Evolutionary conservation across 805 yeast species (phyloP).

Genomic region (Lachancea cidri): DNA sequence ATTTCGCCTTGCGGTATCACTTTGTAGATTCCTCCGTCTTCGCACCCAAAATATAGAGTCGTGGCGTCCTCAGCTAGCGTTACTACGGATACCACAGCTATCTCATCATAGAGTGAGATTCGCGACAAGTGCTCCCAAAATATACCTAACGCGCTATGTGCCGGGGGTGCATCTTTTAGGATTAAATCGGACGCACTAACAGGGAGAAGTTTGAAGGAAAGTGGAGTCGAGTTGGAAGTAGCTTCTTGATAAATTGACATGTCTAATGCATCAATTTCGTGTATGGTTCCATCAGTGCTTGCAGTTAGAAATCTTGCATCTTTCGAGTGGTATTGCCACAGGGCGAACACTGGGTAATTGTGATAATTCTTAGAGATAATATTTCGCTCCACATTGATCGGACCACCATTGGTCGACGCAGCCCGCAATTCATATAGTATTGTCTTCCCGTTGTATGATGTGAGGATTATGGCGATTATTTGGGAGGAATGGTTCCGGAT

Average conservation of each 20-base stretch:
- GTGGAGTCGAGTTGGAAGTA: conserved; percentile 1
- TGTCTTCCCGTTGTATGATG: conserved; percentile 21
- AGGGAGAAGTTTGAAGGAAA: conserved; percentile 12
- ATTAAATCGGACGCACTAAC: conserved; percentile 15
- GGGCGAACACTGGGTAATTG: conserved; percentile 15
- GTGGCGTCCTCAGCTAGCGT: conserved; percentile 19
- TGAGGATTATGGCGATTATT: conserved; percentile 16
- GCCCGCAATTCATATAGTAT: conserved; percentile 21
- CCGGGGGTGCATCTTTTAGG: conserved; percentile 2
- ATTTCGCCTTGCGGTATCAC: conserved; percentile 10
- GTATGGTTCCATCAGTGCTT: conserved; percentile 17
- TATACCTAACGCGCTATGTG: neutral
- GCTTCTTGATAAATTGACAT: conserved; percentile 14
- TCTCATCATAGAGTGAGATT: conserved; percentile 14
- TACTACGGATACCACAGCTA: conserved; percentile 16
- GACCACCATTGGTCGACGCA: neutral
- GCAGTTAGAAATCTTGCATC: conserved; percentile 17
- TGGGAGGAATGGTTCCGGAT: conserved; percentile 14
- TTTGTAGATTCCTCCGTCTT: conserved; percentile 28
- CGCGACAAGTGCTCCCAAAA: conserved; percentile 12
- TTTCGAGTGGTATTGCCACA: conserved; percentile 13
- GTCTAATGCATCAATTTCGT: conserved; percentile 19
- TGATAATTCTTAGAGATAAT: conserved; percentile 18
- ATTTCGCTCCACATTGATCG: conserved; percentile 16
- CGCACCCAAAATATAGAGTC: conserved; percentile 21